These are phyloP conservation scores for Phyllostachys edulis DNA, from an alignment of 176 grass and related monocot species.

Conservation along the genomic window DNA sequence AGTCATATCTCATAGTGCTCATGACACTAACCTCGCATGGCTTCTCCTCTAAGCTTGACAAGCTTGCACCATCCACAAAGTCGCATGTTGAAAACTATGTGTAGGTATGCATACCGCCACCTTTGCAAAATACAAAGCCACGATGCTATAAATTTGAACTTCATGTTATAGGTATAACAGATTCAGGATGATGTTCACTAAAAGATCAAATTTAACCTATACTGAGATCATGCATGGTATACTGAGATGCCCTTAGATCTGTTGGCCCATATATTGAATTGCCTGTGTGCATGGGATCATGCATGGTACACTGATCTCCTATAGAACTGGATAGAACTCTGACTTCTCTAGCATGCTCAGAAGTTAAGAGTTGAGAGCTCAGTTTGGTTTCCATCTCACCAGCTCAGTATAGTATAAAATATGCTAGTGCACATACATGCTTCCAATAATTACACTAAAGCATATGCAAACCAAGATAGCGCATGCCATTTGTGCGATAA, in stretches of 20 bases:
- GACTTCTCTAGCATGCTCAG: too few species aligned
- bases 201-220: not conserved
- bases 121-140: not conserved
- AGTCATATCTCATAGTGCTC: not conserved
- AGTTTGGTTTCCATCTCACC: not conserved
- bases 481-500: not conserved
- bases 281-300: too few species aligned
- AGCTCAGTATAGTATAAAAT: constrained; percentile 1
- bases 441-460: not conserved
- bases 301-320: too few species aligned
- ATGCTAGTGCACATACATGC: not conserved
- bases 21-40: constrained; percentile 78
- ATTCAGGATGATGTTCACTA: not conserved
- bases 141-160: not conserved
- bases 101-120: constrained; percentile 21
- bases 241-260: too few species aligned
- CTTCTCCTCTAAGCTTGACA: constrained; percentile 98
- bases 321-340: too few species aligned
- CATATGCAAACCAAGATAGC: not conserved
- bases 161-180: constrained; percentile 1
- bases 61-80: constrained; percentile 99
- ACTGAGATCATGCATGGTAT: too few species aligned
- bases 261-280: too few species aligned
- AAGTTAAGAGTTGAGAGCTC: not conserved
- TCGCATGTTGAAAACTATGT: constrained; percentile 38